Conservation (phyloP, 116 monocot species). For the Zostera marina region DNA sequence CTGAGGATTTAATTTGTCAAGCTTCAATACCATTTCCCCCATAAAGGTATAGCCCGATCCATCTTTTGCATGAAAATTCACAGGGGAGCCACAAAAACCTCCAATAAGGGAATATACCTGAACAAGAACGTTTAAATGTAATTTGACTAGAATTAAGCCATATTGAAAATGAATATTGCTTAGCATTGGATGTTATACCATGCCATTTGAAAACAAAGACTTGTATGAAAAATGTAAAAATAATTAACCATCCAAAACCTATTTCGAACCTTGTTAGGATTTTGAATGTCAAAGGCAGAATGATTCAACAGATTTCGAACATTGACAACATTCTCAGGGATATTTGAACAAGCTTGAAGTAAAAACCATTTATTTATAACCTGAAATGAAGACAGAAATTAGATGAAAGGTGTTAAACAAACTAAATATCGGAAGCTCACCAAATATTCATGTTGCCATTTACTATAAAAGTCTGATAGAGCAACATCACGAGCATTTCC, state of each 20-base stretch:
- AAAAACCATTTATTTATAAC: constrained; percentile 97
- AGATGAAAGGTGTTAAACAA: background rate
- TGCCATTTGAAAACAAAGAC: no score
- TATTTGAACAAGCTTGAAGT: constrained; percentile 90
- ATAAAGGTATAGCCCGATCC: constrained; percentile 95
- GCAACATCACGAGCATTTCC: constrained; percentile 64
- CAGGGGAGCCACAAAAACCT: constrained; percentile 80
- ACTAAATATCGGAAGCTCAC: constrained; percentile 22
- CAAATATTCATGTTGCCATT: constrained; percentile 88
- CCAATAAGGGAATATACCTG: constrained; percentile 93
- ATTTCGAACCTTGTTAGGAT: constrained; percentile 76
- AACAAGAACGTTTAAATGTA: no score
- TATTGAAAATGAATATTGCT: no score
- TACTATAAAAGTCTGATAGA: constrained; percentile 84
- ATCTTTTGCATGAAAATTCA: constrained; percentile 98
- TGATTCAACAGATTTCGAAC: constrained; percentile 73
- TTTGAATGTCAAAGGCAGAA: constrained; percentile 90
- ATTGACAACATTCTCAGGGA: constrained; percentile 83
- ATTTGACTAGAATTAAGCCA: no score
- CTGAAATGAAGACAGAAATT: constrained; percentile 17
- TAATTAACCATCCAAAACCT: background rate
- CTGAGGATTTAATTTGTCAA: constrained; percentile 96
- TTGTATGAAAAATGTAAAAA: background rate
- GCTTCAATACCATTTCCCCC: constrained; percentile 76
- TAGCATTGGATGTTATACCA: no score